These are phyloP conservation scores for Ophiostoma sp. DNA, from an alignment of 2,329 filamentous ascomycete species.

Conservation along the genomic window DNA sequence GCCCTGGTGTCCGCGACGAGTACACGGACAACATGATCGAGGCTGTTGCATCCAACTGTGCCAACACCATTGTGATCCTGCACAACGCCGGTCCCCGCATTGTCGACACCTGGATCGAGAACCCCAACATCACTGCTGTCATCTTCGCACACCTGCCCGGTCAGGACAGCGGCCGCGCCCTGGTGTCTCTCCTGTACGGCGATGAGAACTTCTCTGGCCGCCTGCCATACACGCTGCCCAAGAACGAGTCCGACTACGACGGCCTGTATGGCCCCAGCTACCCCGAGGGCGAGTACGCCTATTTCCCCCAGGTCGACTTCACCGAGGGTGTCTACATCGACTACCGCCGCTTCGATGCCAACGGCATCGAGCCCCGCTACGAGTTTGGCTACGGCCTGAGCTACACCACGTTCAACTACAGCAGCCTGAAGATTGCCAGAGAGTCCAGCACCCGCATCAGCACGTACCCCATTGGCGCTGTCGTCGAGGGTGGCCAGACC, in stretches of 20 bases:
- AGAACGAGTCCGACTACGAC: constrained; percentile 48
- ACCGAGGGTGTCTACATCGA: constrained; percentile 44
- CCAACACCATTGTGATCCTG: constrained; percentile 58
- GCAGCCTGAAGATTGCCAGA: constrained; percentile 33
- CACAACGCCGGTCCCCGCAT: constrained; percentile 58
- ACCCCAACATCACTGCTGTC: constrained; percentile 58
- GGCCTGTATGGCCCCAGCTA: constrained; percentile 9
- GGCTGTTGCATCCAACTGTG: constrained; percentile 53
- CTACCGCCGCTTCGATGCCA: constrained; percentile 51
- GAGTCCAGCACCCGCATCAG: constrained; percentile 27
- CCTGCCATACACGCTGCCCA: constrained; percentile 57
- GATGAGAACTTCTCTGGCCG: constrained; percentile 52
- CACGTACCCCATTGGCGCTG: constrained; percentile 37
- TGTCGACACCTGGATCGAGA: constrained; percentile 56
- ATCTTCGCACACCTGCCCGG: constrained; percentile 60
- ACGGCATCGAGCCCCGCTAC: constrained; percentile 45
- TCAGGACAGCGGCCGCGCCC: constrained; percentile 53
- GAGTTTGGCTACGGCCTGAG: constrained; percentile 53
- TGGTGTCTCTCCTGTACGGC: constrained; percentile 54
- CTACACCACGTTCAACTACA: constrained; percentile 50
- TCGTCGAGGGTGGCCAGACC: constrained; percentile 41
- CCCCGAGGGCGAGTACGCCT: constrained; percentile 37
- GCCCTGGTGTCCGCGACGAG: constrained; percentile 59
- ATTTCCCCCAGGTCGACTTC: constrained; percentile 27
- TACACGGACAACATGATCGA: constrained; percentile 54